These are phyloP conservation scores for Penicillium atrosanguineum DNA, from an alignment of 495 filamentous ascomycete species.

Conservation along the genomic window DNA sequence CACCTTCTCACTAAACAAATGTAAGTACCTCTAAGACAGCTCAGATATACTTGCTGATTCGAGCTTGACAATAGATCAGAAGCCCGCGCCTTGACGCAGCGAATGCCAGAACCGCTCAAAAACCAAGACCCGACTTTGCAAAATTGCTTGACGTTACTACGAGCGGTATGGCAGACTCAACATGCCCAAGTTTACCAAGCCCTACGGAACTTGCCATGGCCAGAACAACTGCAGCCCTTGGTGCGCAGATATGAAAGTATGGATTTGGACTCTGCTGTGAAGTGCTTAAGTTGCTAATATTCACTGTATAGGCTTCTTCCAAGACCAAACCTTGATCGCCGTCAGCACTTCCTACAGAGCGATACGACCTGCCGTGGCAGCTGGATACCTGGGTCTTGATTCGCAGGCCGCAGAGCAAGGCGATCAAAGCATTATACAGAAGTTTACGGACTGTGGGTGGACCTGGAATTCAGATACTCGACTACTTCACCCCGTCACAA, in stretches of 20 bases:
- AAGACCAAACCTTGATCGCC: conserved; percentile 46
- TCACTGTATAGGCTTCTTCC: conserved; percentile 35
- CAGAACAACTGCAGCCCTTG: conserved; percentile 35
- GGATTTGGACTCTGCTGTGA: background rate
- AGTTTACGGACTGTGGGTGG: conserved; percentile 45
- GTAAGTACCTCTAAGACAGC: conserved; percentile 25
- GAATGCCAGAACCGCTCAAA: conserved; percentile 40
- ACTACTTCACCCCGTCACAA: conserved; percentile 40
- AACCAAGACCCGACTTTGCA: conserved; percentile 42
- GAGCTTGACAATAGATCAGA: conserved; percentile 36
- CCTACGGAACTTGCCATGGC: conserved; percentile 44
- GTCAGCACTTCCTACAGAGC: conserved; percentile 49
- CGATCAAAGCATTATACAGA: conserved; percentile 34
- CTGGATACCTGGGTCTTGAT: conserved; percentile 47
- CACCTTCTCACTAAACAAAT: conserved; percentile 52
- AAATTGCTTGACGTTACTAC: conserved; percentile 44
- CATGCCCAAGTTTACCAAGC: conserved; percentile 43
- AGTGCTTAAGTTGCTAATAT: conserved; percentile 4
- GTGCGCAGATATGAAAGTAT: conserved; percentile 45
- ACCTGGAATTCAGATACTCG: conserved; percentile 39
- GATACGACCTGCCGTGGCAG: conserved; percentile 44
- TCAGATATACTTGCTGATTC: conserved; percentile 1
- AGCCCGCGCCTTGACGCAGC: conserved; percentile 50
- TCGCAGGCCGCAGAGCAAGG: conserved; percentile 26
- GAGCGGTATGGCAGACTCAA: conserved; percentile 49